phyloP scores from a whole-genome alignment of 2,329 filamentous ascomycete species.

The Fusarium albidum region DNA sequence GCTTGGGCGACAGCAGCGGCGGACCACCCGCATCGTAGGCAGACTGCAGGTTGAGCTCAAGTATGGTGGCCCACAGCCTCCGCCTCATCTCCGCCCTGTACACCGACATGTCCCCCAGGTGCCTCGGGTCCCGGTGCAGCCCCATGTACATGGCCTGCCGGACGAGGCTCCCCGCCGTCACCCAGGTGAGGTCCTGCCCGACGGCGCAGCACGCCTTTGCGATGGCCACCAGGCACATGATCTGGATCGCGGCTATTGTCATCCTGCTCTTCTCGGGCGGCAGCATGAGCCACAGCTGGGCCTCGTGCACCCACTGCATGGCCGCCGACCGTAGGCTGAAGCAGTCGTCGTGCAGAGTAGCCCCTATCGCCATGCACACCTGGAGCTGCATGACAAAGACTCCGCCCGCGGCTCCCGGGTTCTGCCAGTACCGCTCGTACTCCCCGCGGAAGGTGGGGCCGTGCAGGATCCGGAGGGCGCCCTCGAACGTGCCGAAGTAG shows the following conservation, averaged over 20 bases:
- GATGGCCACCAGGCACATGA: conserved; percentile 59
- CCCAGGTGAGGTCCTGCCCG: conserved; percentile 61
- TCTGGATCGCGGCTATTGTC: conserved; percentile 59
- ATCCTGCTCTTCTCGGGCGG: conserved; percentile 59
- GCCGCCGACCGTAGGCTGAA: conserved; percentile 54
- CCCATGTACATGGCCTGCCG: conserved; percentile 66
- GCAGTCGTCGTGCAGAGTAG: conserved; percentile 55
- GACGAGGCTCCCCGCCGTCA: conserved; percentile 58
- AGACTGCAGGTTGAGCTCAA: conserved; percentile 62
- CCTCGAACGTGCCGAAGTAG: conserved; percentile 65
- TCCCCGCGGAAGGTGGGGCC: conserved; percentile 63
- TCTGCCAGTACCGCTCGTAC: conserved; percentile 60
- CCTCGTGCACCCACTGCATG: conserved; percentile 61
- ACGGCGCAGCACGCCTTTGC: conserved; percentile 58
- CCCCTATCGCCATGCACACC: conserved; percentile 61
- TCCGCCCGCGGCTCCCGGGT: conserved; percentile 48
- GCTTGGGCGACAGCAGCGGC: conserved; percentile 54
- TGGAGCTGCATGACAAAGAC: conserved; percentile 62
- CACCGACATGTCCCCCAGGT: conserved; percentile 56
- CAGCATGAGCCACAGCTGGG: conserved; percentile 58
- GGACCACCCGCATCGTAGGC: conserved; percentile 60
- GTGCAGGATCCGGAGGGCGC: conserved; percentile 65
- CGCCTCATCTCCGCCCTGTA: conserved; percentile 62
- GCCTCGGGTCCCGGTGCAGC: conserved; percentile 63
- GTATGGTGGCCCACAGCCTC: conserved; percentile 63